Conservation (phyloP, 208 protist genomes). For the Angomonas desouzai region DNA sequence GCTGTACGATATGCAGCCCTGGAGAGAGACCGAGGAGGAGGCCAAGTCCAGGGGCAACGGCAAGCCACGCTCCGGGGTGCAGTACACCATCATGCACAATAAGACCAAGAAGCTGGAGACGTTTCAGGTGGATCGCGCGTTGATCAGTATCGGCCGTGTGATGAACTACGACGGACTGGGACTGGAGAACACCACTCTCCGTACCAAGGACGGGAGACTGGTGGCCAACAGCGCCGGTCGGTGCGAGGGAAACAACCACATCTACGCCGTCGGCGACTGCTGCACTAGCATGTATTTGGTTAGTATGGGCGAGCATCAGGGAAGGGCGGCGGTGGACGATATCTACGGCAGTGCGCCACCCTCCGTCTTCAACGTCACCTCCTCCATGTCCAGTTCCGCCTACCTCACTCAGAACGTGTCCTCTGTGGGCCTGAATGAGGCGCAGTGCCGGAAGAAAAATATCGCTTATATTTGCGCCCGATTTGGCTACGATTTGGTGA, state of each 20-base stretch:
- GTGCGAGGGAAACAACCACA: constrained; percentile 35
- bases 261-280: constrained; percentile 72
- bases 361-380: constrained; percentile 18
- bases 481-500: constrained; percentile 64
- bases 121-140: constrained; percentile 65
- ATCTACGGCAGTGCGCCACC: constrained; percentile 42
- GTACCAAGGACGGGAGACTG: constrained; percentile 35
- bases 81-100: constrained; percentile 74
- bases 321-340: constrained; percentile 53
- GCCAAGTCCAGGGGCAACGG: background rate
- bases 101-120: constrained; percentile 46
- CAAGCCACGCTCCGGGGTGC: constrained; percentile 34
- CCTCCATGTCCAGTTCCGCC: constrained; percentile 35
- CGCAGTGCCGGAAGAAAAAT: constrained; percentile 41
- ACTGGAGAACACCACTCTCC: constrained; percentile 48
- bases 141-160: constrained; percentile 56
- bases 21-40: constrained; percentile 31
- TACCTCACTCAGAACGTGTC: constrained; percentile 58
- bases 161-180: constrained; percentile 62
- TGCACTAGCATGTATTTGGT: constrained; percentile 43
- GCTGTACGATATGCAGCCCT: constrained; percentile 75
- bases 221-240: constrained; percentile 44
- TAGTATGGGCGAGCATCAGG: constrained; percentile 59
- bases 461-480: constrained; percentile 59
- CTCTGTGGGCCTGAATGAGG: constrained; percentile 67